Evolutionary conservation across 352 stramenopile species (phyloP).

Genomic region (Aphanomyces cochlioides): DNA sequence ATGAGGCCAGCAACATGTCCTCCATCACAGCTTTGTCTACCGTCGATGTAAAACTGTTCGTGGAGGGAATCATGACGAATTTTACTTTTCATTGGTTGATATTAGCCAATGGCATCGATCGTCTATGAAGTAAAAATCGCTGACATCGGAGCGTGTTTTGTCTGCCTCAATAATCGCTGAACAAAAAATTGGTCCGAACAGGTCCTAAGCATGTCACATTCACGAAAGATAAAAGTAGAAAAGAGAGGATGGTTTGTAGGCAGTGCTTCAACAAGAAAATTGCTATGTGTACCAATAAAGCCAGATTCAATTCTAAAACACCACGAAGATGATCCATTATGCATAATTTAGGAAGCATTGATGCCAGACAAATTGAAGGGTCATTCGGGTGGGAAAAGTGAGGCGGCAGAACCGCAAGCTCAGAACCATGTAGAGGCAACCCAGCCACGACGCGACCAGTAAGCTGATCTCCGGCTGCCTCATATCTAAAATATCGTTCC

Average conservation of each 20-base stretch:
- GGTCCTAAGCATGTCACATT: not conserved
- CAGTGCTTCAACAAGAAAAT: not conserved
- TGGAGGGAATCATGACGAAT: too few relatives aligned
- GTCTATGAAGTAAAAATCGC: too few relatives aligned
- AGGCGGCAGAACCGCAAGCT: constrained; percentile 15
- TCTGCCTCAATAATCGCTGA: too few relatives aligned
- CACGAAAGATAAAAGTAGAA: not conserved
- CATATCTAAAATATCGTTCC: constrained; percentile 28
- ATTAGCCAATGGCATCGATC: too few relatives aligned
- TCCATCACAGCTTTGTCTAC: too few relatives aligned
- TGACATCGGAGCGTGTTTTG: too few relatives aligned
- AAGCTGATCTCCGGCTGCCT: constrained; percentile 20
- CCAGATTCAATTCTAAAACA: not conserved
- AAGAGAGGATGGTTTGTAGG: not conserved
- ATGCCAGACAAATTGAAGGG: not conserved
- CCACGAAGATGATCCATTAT: not conserved
- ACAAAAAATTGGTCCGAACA: too few relatives aligned
- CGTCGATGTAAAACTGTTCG: too few relatives aligned
- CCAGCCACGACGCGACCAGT: constrained; percentile 13
- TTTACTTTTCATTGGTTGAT: too few relatives aligned
- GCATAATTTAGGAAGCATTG: not conserved
- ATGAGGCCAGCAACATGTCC: too few relatives aligned
- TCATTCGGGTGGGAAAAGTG: constrained; percentile 1
- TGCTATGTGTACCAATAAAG: not conserved
- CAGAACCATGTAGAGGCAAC: constrained; percentile 9